Evolutionary conservation across 164 flowering plant species (phyloP).

Genomic region (Berberis vulgaris): DNA sequence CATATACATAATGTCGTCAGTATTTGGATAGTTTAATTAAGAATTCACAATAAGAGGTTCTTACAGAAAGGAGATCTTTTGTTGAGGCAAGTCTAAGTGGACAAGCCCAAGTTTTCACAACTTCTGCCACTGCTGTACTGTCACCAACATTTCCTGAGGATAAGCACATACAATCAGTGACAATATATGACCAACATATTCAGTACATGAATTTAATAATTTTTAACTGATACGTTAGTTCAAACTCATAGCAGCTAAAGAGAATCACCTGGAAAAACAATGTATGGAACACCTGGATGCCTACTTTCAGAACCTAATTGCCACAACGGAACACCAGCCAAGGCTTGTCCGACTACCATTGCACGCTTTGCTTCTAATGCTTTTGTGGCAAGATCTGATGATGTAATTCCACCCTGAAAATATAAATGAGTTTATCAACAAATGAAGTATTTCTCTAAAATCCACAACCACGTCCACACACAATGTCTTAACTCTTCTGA

Average conservation of each 20-base stretch:
- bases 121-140: slow-evolving; percentile 69
- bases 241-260: background rate
- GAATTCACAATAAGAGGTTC: slow-evolving; percentile 15
- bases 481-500: too few relatives aligned
- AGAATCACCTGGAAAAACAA: slow-evolving; percentile 88
- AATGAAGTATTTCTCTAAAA: too few relatives aligned
- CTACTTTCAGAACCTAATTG: slow-evolving; percentile 90
- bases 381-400: slow-evolving; percentile 96
- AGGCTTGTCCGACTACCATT: slow-evolving; percentile 84
- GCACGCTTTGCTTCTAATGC: slow-evolving; percentile 86
- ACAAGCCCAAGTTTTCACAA: slow-evolving; percentile 76
- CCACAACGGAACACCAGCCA: slow-evolving; percentile 98
- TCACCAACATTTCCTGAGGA: slow-evolving; percentile 90
- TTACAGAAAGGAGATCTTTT: slow-evolving; percentile 78
- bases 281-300: slow-evolving; percentile 94
- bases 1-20: slow-evolving; percentile 13
- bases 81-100: slow-evolving; percentile 56
- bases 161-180: background rate
- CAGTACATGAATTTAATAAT: too few relatives aligned
- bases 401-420: slow-evolving; percentile 91
- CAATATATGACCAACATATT: background rate
- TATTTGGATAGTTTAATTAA: background rate
- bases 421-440: background rate
- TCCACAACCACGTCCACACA: too few relatives aligned
- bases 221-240: background rate